Evolutionary conservation across 768 basidiomycete species (phyloP).

Genomic region (Strobilomyces dryophilus): DNA sequence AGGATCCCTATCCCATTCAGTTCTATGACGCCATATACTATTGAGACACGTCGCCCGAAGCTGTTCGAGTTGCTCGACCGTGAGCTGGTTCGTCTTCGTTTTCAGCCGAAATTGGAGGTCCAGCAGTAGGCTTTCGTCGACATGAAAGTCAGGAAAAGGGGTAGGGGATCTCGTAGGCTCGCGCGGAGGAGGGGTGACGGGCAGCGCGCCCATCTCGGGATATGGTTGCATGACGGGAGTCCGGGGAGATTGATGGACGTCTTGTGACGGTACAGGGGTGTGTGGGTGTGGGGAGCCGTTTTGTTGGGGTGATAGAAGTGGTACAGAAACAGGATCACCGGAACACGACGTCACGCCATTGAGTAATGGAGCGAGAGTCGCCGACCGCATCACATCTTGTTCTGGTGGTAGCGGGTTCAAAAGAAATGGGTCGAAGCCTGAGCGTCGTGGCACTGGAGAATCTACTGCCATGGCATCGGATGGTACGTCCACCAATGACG

Average conservation of each 20-base stretch:
- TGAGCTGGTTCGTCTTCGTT: constrained; percentile 54
- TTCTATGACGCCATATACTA: constrained; percentile 75
- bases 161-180: constrained; percentile 60
- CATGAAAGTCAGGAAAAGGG: constrained; percentile 72
- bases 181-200: constrained; percentile 19
- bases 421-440: constrained; percentile 49
- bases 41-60: constrained; percentile 80
- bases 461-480: constrained; percentile 38
- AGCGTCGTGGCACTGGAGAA: constrained; percentile 26
- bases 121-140: constrained; percentile 49
- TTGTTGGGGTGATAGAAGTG: constrained; percentile 6
- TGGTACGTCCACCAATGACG: neutral
- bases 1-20: constrained; percentile 76
- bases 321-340: neutral
- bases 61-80: constrained; percentile 90
- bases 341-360: constrained; percentile 20
- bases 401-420: constrained; percentile 48
- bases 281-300: constrained; percentile 9
- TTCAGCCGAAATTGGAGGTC: constrained; percentile 48
- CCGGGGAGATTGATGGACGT: neutral
- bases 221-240: constrained; percentile 7
- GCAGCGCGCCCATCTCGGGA: constrained; percentile 17
- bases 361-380: constrained; percentile 22
- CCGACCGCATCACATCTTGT: constrained; percentile 20
- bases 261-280: constrained; percentile 5